Percentiles rank a stretch among this genome's conserved stretches.
phyloP scores from a whole-genome alignment of 495 filamentous ascomycete species.

The Neurospora tetrasperma region DNA sequence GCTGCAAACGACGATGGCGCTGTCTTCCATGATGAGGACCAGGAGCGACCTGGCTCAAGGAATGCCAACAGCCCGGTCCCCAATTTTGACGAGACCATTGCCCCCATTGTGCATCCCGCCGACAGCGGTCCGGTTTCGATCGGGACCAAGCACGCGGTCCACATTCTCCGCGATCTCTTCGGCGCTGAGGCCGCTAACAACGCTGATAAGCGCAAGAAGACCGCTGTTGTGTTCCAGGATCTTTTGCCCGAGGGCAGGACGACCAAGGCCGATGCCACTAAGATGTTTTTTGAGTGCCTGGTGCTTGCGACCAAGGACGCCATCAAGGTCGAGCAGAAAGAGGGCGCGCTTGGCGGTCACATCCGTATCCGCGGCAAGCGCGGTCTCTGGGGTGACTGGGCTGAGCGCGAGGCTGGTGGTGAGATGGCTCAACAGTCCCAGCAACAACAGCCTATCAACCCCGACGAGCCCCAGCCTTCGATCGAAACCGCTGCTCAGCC shows the following conservation, averaged over 20 bases:
- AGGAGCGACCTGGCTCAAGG: conserved; percentile 34
- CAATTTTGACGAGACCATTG: conserved; percentile 65
- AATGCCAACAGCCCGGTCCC: conserved; percentile 31
- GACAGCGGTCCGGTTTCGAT: conserved; percentile 76
- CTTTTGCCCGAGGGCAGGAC: conserved; percentile 73
- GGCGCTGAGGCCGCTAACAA: conserved; percentile 51
- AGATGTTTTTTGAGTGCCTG: conserved; percentile 97
- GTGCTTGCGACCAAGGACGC: conserved; percentile 97
- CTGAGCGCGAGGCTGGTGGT: conserved; percentile 66
- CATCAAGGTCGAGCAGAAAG: conserved; percentile 89
- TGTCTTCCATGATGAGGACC: conserved; percentile 35
- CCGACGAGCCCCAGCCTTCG: conserved; percentile 18
- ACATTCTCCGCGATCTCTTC: conserved; percentile 83
- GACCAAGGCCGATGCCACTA: conserved; percentile 79
- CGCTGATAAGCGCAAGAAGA: conserved; percentile 60
- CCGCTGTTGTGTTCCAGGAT: conserved; percentile 78
- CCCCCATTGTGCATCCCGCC: conserved; percentile 61
- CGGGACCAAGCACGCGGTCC: conserved; percentile 90
- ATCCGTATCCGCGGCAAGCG: conserved; percentile 79
- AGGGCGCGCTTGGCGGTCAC: conserved; percentile 57
- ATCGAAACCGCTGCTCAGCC: conserved; percentile 21
- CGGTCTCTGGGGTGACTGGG: conserved; percentile 92
- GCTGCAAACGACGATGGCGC: conserved; percentile 46
- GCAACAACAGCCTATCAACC: conserved; percentile 15
- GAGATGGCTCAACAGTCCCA: conserved; percentile 37